Percentiles rank a stretch among this genome's conserved stretches.
Conservation (phyloP, 352 stramenopile genomes). For the Phytophthora crassamura region DNA sequence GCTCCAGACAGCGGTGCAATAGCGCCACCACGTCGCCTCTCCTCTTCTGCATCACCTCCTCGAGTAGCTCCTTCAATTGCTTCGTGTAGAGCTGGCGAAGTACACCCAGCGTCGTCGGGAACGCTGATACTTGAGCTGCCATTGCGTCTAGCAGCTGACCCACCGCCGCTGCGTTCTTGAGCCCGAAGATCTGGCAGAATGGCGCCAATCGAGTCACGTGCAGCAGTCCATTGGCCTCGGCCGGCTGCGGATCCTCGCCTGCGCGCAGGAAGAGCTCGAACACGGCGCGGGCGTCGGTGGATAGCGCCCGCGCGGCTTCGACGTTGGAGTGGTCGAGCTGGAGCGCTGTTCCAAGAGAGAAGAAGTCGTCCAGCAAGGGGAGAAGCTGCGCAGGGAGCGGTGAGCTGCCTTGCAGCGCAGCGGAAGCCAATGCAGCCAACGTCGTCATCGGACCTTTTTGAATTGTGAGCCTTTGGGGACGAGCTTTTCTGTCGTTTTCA, state of each 20-base stretch:
- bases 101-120: constrained; percentile 23
- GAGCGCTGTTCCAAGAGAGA: constrained; percentile 21
- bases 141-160: constrained; percentile 36
- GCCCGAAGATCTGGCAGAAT: constrained; percentile 68
- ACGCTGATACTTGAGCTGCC: constrained; percentile 22
- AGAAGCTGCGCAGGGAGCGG: constrained; percentile 15
- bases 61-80: constrained; percentile 54
- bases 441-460: too few relatives aligned
- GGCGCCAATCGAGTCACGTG: constrained; percentile 61
- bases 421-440: too few relatives aligned
- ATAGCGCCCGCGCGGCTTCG: constrained; percentile 11
- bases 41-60: constrained; percentile 28
- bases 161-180: constrained; percentile 40
- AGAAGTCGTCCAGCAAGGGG: constrained; percentile 42
- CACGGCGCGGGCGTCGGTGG: constrained; percentile 22
- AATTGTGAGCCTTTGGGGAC: too few relatives aligned
- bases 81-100: constrained; percentile 47
- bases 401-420: too few relatives aligned
- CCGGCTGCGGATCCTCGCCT: constrained; percentile 2
- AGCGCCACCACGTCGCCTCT: constrained; percentile 49
- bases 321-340: constrained; percentile 20
- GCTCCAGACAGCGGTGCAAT: constrained; percentile 51
- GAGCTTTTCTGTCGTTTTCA: background rate
- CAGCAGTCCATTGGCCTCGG: constrained; percentile 29
- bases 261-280: constrained; percentile 51